Evolutionary conservation across 441 rosid species (phyloP).

Genomic region (Theobroma grandiflorum): DNA sequence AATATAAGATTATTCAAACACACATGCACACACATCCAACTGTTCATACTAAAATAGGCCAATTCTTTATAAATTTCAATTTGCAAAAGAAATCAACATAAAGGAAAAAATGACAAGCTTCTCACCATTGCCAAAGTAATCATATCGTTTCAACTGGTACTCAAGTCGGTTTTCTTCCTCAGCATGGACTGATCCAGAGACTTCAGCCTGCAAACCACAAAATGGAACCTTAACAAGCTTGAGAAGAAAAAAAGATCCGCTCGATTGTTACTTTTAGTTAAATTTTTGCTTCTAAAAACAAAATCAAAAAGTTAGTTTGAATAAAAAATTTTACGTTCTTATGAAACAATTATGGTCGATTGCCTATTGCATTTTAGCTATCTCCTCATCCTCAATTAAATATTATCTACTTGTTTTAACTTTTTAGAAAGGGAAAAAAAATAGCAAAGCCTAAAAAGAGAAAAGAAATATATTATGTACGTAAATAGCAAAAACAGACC

Average conservation of each 20-base stretch:
- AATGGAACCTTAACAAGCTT: slow-evolving; percentile 22
- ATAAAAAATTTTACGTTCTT: not conserved
- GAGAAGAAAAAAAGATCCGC: not conserved
- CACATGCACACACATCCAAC: not conserved
- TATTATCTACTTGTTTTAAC: not conserved
- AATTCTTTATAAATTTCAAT: not conserved
- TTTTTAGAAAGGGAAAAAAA: not conserved
- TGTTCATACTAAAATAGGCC: not conserved
- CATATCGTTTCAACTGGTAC: slow-evolving; percentile 73
- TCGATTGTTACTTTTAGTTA: not conserved
- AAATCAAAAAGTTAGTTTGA: not conserved
- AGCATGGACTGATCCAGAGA: slow-evolving; percentile 56
- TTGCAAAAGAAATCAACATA: not conserved
- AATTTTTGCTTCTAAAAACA: not conserved
- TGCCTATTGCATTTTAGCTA: not conserved
- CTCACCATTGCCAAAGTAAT: slow-evolving; percentile 90
- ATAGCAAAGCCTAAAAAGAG: not conserved
- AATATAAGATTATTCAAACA: not conserved
- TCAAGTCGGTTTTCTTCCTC: slow-evolving; percentile 79
- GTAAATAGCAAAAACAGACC: slow-evolving; percentile 46
- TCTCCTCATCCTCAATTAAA: not conserved
- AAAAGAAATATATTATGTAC: slow-evolving; percentile 16
- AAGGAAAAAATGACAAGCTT: slow-evolving; percentile 7
- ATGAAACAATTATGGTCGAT: not conserved
- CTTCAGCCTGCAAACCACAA: slow-evolving; percentile 68